Evolutionary conservation across 176 grass and related monocot genomes (phyloP), one percentile per base, ranked within the genome.

Genomic region (Secale cereale): DNA sequence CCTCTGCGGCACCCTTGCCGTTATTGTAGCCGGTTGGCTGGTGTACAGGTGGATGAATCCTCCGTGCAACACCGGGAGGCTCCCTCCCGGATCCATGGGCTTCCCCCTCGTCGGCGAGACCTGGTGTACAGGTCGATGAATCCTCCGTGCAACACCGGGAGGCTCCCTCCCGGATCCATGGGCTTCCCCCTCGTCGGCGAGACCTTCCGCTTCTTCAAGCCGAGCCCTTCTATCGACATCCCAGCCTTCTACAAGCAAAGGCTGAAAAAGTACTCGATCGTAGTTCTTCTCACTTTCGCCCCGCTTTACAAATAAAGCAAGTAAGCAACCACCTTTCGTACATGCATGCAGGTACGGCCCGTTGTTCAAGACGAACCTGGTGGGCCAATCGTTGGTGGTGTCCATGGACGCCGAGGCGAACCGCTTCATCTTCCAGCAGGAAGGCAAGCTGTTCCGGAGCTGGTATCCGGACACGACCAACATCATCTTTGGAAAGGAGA

Each of bases 71-170:
- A 41, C 14, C 7, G 76, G 32, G 22, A 37, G 12, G 0, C 56
- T 78, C 4, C 76, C 76, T 39, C 76, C 76, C 10, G 43, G 72
- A 26, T 75, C 72, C 15, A 75, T 75, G 72, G 39, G 78, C 9
- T 31, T 80, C 36, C 78, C 60, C 10, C 6, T 80, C 20, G 10
- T 80, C 28, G n/a, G n/a, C n/a, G n/a, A n/a, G n/a, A n/a, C n/a
- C n/a, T n/a, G 6, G 10, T 39, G 11, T 78, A 61, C 56, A 78
- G 7, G 13, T 78, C 56, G 76, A 14, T 17, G 54, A 78, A 59
- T 25, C 20, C 31, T 5, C 54, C 11, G 4, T 39, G 76, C 76
- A 78, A 26, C 12, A 78, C 7, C 4, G 76, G 32, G 22, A 37
- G 12, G 2, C 56, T 78, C 7, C 76, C 76, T 39, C 76, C 76